Conservation (phyloP, 345 rosid species). For the Syzygium jambos region DNA sequence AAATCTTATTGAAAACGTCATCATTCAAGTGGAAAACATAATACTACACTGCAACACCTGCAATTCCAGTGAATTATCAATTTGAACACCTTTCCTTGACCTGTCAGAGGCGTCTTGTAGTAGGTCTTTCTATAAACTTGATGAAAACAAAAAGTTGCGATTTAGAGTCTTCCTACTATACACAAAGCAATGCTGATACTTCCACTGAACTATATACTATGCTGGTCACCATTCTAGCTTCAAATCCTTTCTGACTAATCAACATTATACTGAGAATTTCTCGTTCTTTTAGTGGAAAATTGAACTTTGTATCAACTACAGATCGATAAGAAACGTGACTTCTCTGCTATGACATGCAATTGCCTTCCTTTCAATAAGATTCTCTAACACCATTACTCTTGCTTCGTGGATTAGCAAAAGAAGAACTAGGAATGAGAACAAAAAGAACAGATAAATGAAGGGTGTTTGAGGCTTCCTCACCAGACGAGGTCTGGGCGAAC, state of each 20-base stretch:
- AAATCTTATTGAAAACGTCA: not conserved
- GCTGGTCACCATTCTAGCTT: not conserved
- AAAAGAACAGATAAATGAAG: not conserved
- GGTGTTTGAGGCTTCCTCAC: slow-evolving; percentile 8
- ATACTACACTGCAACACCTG: not conserved
- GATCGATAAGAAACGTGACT: not conserved
- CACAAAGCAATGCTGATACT: not conserved
- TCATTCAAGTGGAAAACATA: not conserved
- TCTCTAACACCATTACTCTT: not conserved
- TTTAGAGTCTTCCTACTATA: not conserved
- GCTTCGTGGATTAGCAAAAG: not conserved
- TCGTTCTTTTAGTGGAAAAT: not conserved
- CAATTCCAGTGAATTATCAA: not conserved
- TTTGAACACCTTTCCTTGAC: not conserved
- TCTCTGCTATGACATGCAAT: not conserved
- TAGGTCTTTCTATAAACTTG: not conserved
- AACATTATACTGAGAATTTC: not conserved
- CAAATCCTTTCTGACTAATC: not conserved
- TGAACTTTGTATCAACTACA: not conserved
- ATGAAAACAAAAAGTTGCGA: not conserved
- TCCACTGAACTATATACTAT: not conserved
- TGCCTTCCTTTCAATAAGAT: not conserved
- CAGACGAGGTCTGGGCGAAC: slow-evolving; percentile 44
- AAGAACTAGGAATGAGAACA: not conserved
- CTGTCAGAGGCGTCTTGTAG: not conserved